Base-by-base conservation (phyloP, 805 yeast genomes). In the Wickerhamiella hasegawae region DNA sequence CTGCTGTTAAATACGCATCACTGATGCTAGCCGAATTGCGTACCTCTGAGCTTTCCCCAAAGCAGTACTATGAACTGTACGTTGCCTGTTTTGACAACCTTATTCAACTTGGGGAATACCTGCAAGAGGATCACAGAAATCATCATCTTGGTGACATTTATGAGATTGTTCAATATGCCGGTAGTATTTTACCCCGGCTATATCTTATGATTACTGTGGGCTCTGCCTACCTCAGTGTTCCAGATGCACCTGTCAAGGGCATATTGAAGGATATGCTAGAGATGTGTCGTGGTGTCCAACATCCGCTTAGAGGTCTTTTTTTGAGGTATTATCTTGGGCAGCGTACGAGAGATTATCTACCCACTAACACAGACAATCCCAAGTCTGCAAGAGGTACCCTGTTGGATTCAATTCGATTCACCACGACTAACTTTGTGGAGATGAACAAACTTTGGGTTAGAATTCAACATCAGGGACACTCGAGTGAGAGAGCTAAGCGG, bases 401-500 rank as follows among this genome's bases (percentile, higher is more conserved):
- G 33, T 60, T 68, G 32, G 84, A 77, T 42, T 73, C 85, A 2
- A 77, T 83, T 28, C 73, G 75, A 39, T 87, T 85, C 50, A 69
- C 85, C 24, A 66, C 82, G 35, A 71, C 81, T 15, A 90, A 90
- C 54, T 90, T 90, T 54, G 74, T 87, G 38, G 98, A 90, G 54
- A 90, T 90, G 98, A 90, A 90, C 61, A 90, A 90, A 55, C 64
- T 90, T 32, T 90, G 98, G 98, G 97, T 90, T 3, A 69, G 98
- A 34, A 62, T 85, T 44, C 97, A 87, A 58, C 94, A 85, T 53
- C 94, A 84, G 56, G 97, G 97, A 2, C 94, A 83, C 42, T 71
- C 87, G 3, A 69, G 79, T 28, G 95, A 87, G 47, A 68, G 81
- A 27, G 71, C 65, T 26, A 71, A 77, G 53, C 66, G 96, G 38